Evolutionary conservation across 192 early-diverging fungal species (phyloP).

Genomic region (Backusella psychrophila): DNA sequence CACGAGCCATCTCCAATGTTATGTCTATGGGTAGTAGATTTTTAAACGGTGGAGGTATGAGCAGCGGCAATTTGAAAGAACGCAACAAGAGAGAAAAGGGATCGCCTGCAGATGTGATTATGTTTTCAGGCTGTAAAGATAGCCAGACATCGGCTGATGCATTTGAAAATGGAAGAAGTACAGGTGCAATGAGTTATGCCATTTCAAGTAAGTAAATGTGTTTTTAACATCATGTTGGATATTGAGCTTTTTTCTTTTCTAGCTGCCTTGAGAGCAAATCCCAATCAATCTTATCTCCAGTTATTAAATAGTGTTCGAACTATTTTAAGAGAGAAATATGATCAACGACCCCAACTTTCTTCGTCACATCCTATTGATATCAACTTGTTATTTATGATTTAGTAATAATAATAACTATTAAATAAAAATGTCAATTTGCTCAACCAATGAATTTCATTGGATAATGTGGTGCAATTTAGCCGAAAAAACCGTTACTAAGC

Average conservation of each 20-base stretch:
- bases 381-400: slow-evolving; percentile 28
- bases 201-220: slow-evolving; percentile 48
- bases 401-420: not conserved
- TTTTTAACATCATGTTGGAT: not conserved
- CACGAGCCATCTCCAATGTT: slow-evolving; percentile 34
- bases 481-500: not conserved
- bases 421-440: not conserved
- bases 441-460: not conserved
- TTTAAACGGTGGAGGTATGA: slow-evolving; percentile 34
- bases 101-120: slow-evolving; percentile 66
- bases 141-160: slow-evolving; percentile 83
- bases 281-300: slow-evolving; percentile 64
- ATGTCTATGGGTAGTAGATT: slow-evolving; percentile 40
- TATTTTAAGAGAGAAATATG: slow-evolving; percentile 61
- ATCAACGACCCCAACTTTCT: slow-evolving; percentile 79
- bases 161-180: slow-evolving; percentile 55
- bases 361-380: slow-evolving; percentile 57
- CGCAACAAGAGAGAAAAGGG: slow-evolving; percentile 34
- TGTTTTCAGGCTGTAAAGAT: slow-evolving; percentile 83
- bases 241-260: not conserved
- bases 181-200: slow-evolving; percentile 76
- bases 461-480: not conserved
- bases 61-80: not conserved
- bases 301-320: slow-evolving; percentile 65
- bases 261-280: slow-evolving; percentile 51